These are phyloP conservation scores for Phlebiopsis gigantea DNA, from an alignment of 768 basidiomycete genomes.

Conservation along the genomic window DNA sequence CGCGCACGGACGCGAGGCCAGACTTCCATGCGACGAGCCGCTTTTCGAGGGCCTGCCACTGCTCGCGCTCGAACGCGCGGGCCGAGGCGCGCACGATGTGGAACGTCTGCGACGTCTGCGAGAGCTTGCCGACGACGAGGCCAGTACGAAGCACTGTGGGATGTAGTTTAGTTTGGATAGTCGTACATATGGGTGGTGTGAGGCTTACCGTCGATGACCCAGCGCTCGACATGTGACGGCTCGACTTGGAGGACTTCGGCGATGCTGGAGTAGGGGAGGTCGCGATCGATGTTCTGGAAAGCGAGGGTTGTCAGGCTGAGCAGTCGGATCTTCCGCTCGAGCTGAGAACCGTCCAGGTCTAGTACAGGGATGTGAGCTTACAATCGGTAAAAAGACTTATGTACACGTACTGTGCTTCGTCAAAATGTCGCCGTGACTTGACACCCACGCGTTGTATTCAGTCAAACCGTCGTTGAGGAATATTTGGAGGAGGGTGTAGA, in stretches of 20 bases:
- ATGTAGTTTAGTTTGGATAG: not conserved
- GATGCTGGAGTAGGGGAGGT: slow-evolving; percentile 66
- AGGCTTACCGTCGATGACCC: slow-evolving; percentile 76
- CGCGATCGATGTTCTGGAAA: slow-evolving; percentile 70
- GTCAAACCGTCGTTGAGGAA: slow-evolving; percentile 61
- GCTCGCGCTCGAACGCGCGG: slow-evolving; percentile 67
- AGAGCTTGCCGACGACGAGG: slow-evolving; percentile 76
- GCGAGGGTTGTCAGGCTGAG: slow-evolving; percentile 72
- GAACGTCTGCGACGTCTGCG: slow-evolving; percentile 70
- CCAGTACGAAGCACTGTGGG: slow-evolving; percentile 71
- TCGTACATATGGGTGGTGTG: not conserved
- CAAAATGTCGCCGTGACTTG: slow-evolving; percentile 42
- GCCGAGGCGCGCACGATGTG: slow-evolving; percentile 70
- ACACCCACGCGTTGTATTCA: slow-evolving; percentile 60
- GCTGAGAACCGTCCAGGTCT: slow-evolving; percentile 54
- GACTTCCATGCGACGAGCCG: slow-evolving; percentile 74
- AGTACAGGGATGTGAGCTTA: not conserved
- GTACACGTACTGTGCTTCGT: slow-evolving; percentile 52
- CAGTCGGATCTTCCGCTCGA: slow-evolving; percentile 78
- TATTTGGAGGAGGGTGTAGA: slow-evolving; percentile 71
- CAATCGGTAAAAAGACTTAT: not conserved
- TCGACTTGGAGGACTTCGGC: slow-evolving; percentile 64
- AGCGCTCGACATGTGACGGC: slow-evolving; percentile 67
- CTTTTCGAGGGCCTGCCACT: slow-evolving; percentile 78
- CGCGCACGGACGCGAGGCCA: slow-evolving; percentile 62